A percentile compares a stretch with the other conserved stretches of the same genome.
Evolutionary conservation across 306 rosid species (phyloP).

Genomic region (Mimosa pudica): DNA sequence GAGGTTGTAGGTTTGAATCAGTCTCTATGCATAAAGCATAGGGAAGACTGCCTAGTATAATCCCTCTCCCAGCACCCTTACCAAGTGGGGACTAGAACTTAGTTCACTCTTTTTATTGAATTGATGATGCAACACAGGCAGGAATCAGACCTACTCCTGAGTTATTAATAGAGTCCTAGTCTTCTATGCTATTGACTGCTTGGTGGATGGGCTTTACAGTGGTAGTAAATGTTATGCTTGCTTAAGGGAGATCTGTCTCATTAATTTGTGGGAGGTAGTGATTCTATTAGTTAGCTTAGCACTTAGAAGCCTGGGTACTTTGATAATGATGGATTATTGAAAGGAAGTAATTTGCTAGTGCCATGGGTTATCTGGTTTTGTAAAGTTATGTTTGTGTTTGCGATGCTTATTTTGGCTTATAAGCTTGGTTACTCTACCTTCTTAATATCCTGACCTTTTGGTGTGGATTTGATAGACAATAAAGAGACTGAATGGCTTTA

Average conservation of each 20-base stretch:
- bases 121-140: too few relatives aligned
- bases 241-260: neutral
- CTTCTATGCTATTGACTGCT: neutral
- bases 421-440: neutral
- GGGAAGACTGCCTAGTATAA: too few relatives aligned
- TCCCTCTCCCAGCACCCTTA: too few relatives aligned
- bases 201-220: neutral
- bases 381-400: neutral
- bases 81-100: too few relatives aligned
- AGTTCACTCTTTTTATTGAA: too few relatives aligned
- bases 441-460: neutral
- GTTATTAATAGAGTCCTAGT: neutral
- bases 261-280: neutral
- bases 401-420: neutral
- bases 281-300: neutral
- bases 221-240: neutral
- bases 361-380: neutral
- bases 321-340: neutral
- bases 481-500: neutral
- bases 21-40: too few relatives aligned
- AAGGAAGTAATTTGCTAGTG: neutral
- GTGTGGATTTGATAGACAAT: neutral
- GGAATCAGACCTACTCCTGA: neutral
- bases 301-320: neutral
- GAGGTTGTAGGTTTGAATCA: too few relatives aligned